A percentile compares a stretch with the other conserved stretches of the same genome.
These are phyloP conservation scores for Trichoderma sp. DNA, from an alignment of 2,329 filamentous ascomycete species.

Conservation along the genomic window DNA sequence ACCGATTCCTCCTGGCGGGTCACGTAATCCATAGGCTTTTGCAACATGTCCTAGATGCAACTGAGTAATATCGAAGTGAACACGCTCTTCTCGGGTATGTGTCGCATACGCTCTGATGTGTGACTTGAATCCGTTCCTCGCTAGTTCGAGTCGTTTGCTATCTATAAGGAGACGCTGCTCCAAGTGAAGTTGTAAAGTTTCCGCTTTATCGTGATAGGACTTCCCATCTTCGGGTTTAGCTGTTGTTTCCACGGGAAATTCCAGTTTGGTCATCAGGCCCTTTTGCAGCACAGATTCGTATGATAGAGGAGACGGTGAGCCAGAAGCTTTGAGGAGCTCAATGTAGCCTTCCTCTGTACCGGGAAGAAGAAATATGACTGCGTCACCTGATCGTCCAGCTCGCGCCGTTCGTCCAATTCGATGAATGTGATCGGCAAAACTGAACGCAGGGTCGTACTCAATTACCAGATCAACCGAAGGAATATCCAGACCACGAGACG, in stretches of 20 bases:
- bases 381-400: conserved; percentile 82
- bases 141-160: conserved; percentile 71
- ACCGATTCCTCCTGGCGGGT: conserved; percentile 81
- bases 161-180: conserved; percentile 60
- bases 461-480: conserved; percentile 93
- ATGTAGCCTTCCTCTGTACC: conserved; percentile 92
- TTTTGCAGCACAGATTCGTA: conserved; percentile 61
- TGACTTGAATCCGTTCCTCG: conserved; percentile 81
- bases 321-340: conserved; percentile 58
- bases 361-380: conserved; percentile 84
- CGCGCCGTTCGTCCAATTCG: conserved; percentile 92
- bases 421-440: conserved; percentile 88
- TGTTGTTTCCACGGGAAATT: conserved; percentile 69
- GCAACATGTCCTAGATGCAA: conserved; percentile 90
- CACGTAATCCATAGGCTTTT: conserved; percentile 87
- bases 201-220: conserved; percentile 50
- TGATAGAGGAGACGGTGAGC: conserved; percentile 47
- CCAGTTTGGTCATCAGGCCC: conserved; percentile 59
- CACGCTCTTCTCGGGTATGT: conserved; percentile 79
- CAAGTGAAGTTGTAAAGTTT: conserved; percentile 57
- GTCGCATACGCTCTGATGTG: conserved; percentile 95
- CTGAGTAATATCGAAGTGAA: conserved; percentile 86
- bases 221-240: conserved; percentile 41
- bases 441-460: conserved; percentile 95
- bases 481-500: conserved; percentile 90